Percentiles rank a stretch among this genome's conserved stretches.
Evolutionary conservation across 768 basidiomycete species (phyloP).

Genomic region (Hydnum rufescens): DNA sequence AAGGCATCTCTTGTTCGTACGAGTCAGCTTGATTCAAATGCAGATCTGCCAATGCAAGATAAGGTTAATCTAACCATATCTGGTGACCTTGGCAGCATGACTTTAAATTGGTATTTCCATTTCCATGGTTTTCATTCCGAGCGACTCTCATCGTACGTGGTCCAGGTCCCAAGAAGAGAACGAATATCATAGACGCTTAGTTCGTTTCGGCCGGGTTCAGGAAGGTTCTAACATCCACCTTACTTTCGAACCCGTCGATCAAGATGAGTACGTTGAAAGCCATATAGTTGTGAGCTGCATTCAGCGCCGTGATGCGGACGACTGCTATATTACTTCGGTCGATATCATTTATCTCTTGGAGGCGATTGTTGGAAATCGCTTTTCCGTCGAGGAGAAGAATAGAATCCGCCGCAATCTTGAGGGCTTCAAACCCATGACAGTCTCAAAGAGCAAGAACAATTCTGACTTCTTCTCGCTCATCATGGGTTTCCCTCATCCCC

Average conservation of each 20-base stretch:
- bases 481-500: constrained; percentile 89
- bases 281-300: constrained; percentile 27
- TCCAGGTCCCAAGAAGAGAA: constrained; percentile 22
- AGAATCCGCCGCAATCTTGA: constrained; percentile 87
- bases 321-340: constrained; percentile 83
- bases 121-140: background rate
- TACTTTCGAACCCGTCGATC: constrained; percentile 20
- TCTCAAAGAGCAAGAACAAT: constrained; percentile 66
- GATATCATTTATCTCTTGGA: constrained; percentile 91
- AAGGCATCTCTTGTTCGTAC: too few relatives aligned
- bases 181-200: constrained; percentile 20
- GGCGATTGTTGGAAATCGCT: constrained; percentile 48
- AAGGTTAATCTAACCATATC: background rate
- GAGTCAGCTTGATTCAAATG: too few relatives aligned
- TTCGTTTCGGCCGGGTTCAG: constrained; percentile 27
- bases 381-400: constrained; percentile 93
- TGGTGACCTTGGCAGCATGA: background rate
- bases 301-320: constrained; percentile 32
- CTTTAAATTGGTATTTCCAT: background rate
- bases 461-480: constrained; percentile 75
- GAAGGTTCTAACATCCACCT: constrained; percentile 21
- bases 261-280: constrained; percentile 18
- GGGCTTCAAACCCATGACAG: constrained; percentile 74
- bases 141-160: background rate
- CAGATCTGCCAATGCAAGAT: too few relatives aligned